Conservation (phyloP, 257 asterid genomes). For the Solanum etuberosum region DNA sequence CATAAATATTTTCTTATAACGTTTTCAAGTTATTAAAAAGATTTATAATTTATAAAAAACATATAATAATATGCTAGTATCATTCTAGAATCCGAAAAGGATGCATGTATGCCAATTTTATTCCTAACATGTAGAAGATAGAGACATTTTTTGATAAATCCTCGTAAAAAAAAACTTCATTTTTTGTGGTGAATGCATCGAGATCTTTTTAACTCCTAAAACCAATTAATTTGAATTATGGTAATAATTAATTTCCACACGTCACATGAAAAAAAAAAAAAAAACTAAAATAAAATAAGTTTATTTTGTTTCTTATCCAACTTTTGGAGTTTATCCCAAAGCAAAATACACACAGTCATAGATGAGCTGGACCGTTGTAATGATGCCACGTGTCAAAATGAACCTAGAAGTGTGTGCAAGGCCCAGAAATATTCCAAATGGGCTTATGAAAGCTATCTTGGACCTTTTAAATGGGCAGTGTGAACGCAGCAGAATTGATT, state of each 20-base stretch:
- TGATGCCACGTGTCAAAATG: constrained; percentile 14
- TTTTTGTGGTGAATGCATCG: background rate
- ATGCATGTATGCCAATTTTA: too few relatives aligned
- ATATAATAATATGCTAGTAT: background rate
- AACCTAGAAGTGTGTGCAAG: constrained; percentile 10
- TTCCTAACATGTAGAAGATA: too few relatives aligned
- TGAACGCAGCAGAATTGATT: background rate
- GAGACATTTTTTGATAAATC: too few relatives aligned
- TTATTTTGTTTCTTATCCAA: constrained; percentile 18
- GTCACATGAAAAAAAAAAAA: background rate
- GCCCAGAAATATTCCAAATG: background rate
- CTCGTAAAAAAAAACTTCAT: rapidly evolving
- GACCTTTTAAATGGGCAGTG: background rate
- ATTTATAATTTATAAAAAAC: too few relatives aligned
- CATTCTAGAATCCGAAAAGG: rapidly evolving
- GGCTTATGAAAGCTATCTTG: background rate
- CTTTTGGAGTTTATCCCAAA: constrained; percentile 26
- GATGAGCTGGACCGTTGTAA: background rate
- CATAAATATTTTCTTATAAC: too few relatives aligned
- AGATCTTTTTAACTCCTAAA: background rate
- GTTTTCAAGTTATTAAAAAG: too few relatives aligned
- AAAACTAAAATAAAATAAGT: too few relatives aligned
- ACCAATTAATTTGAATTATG: background rate
- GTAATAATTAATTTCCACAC: background rate
- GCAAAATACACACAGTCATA: background rate